Evolutionary conservation across 179 eudicot genomes (phyloP).

Genomic region (Silene vulgaris): DNA sequence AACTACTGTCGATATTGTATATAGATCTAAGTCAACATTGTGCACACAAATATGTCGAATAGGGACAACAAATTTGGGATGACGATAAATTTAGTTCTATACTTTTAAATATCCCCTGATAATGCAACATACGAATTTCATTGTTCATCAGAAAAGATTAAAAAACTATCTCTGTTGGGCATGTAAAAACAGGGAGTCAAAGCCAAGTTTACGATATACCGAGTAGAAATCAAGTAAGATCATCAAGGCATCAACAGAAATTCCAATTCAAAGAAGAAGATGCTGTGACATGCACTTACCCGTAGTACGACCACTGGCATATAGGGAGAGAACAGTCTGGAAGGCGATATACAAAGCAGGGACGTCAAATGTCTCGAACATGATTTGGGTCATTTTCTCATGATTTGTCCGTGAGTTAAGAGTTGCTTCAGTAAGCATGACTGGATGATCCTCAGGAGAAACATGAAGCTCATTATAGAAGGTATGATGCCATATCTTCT

Average conservation of each 20-base stretch:
- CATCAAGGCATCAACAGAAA: neutral
- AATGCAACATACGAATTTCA: neutral
- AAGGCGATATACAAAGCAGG: slow-evolving; percentile 76
- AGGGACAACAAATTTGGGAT: too few relatives aligned
- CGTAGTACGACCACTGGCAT: slow-evolving; percentile 65
- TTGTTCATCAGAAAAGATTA: neutral
- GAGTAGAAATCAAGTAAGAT: neutral
- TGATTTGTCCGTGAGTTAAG: slow-evolving; percentile 43
- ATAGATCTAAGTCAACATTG: too few relatives aligned
- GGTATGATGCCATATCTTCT: slow-evolving; percentile 21
- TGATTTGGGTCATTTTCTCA: slow-evolving; percentile 19
- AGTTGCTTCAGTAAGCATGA: slow-evolving; percentile 41
- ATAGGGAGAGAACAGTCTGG: slow-evolving; percentile 63
- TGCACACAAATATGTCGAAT: too few relatives aligned
- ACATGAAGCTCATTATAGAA: slow-evolving; percentile 15
- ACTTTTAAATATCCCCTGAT: neutral
- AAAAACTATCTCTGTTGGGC: neutral
- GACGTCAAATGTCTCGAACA: slow-evolving; percentile 63
- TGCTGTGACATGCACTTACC: slow-evolving; percentile 12
- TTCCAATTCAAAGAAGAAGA: neutral
- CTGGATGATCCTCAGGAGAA: slow-evolving; percentile 34
- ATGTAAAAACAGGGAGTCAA: neutral
- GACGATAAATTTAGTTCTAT: too few relatives aligned
- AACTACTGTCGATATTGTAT: too few relatives aligned
- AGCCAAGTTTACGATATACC: neutral